Percentiles rank a stretch among this genome's conserved stretches.
Conservation (phyloP, 2,329 filamentous ascomycete species). For the Knufia petricola region DNA sequence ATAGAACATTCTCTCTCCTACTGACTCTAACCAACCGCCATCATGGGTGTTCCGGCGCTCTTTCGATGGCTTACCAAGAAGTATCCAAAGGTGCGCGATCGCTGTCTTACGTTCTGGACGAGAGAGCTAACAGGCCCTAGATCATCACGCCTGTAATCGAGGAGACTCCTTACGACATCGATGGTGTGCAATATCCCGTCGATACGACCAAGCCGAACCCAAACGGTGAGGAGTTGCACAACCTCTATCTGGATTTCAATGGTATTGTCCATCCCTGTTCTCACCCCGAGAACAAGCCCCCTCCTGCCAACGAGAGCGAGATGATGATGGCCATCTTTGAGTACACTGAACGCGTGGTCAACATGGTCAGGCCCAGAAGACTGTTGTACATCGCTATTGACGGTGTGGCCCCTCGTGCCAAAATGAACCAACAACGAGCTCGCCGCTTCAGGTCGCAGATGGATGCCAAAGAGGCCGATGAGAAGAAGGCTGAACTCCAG, state of each 20-base stretch:
- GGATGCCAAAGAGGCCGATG: slow-evolving; percentile 88
- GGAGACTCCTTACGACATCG: slow-evolving; percentile 69
- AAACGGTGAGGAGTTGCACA: slow-evolving; percentile 96
- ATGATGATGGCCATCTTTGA: slow-evolving; percentile 99
- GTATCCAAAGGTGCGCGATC: slow-evolving; percentile 60
- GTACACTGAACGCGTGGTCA: slow-evolving; percentile 97
- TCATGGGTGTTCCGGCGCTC: slow-evolving; percentile 87
- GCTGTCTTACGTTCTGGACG: no score
- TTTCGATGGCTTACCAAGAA: slow-evolving; percentile 96
- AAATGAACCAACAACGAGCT: slow-evolving; percentile 99
- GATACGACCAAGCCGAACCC: slow-evolving; percentile 80
- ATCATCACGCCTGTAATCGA: slow-evolving; percentile 89
- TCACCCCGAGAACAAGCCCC: slow-evolving; percentile 85
- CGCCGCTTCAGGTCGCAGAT: slow-evolving; percentile 89
- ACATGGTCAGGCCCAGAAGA: slow-evolving; percentile 95
- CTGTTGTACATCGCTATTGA: slow-evolving; percentile 96
- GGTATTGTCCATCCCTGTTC: slow-evolving; percentile 98
- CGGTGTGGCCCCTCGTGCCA: slow-evolving; percentile 91
- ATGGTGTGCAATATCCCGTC: slow-evolving; percentile 75
- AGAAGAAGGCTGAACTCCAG: slow-evolving; percentile 78
- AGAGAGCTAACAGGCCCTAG: background rate
- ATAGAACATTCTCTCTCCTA: background rate
- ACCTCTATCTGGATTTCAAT: slow-evolving; percentile 98
- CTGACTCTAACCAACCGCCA: slow-evolving; percentile 12
- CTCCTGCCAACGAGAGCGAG: slow-evolving; percentile 89